phyloP scores from a whole-genome alignment of 2,329 filamentous ascomycete species.

The Colletotrichum agaves region DNA sequence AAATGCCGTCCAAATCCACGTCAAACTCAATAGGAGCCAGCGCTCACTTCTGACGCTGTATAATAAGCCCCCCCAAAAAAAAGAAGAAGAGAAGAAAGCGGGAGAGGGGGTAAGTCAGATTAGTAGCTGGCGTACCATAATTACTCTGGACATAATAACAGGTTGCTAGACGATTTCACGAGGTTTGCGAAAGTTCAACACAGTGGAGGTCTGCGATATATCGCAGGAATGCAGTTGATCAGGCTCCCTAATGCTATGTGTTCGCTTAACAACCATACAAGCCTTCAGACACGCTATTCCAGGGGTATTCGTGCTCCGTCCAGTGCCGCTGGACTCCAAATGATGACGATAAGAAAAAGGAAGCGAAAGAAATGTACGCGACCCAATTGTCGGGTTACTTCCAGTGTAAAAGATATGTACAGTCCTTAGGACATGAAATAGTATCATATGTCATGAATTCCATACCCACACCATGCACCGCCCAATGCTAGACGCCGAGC shows the following conservation, averaged over 20 bases:
- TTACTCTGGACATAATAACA: neutral
- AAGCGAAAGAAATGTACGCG: constrained; percentile 34
- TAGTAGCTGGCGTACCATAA: neutral
- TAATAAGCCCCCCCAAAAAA: too few relatives aligned
- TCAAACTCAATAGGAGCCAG: neutral
- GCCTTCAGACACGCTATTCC: constrained; percentile 37
- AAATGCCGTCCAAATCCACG: neutral
- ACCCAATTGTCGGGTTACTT: constrained; percentile 17
- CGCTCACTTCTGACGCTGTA: too few relatives aligned
- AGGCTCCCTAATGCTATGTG: constrained; percentile 38
- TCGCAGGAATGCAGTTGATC: constrained; percentile 38
- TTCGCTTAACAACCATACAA: constrained; percentile 36
- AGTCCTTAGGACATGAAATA: constrained; percentile 35
- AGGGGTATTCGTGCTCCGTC: constrained; percentile 37
- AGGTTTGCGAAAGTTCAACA: too few relatives aligned
- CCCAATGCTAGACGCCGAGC: constrained; percentile 36
- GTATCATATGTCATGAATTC: constrained; percentile 41
- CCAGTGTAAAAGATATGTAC: constrained; percentile 37
- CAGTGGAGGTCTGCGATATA: constrained; percentile 34
- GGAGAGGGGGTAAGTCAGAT: too few relatives aligned
- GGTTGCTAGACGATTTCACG: neutral
- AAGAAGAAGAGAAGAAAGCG: too few relatives aligned
- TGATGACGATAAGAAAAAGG: constrained; percentile 7
- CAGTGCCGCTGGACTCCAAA: constrained; percentile 30
- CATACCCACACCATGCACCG: constrained; percentile 37